A percentile compares a stretch with the other conserved stretches of the same genome.
phyloP scores from a whole-genome alignment of 768 basidiomycete genomes.

The Obba rivulosa region DNA sequence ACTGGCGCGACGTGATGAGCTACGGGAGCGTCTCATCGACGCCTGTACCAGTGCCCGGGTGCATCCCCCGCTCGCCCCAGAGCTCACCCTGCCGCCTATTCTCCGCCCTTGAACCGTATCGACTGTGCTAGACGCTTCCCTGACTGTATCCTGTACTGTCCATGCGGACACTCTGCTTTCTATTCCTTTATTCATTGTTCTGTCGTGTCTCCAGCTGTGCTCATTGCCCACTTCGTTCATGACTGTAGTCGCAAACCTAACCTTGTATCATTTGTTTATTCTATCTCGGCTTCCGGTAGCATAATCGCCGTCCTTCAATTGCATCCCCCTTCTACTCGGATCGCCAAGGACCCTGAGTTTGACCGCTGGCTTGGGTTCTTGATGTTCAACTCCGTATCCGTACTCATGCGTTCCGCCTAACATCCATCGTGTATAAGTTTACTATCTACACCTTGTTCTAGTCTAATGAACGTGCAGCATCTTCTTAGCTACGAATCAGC shows the following conservation, averaged over 20 bases:
- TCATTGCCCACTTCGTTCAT: background rate
- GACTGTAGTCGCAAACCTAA: no score
- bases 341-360: background rate
- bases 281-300: background rate
- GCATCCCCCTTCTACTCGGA: constrained; percentile 1
- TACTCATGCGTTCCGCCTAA: no score
- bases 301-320: background rate
- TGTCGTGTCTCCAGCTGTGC: background rate
- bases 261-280: constrained; percentile 8
- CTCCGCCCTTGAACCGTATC: constrained; percentile 7
- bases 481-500: no score
- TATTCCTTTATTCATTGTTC: no score
- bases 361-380: no score
- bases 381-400: background rate
- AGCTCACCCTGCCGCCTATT: constrained; percentile 16
- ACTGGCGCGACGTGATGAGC: constrained; percentile 15
- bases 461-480: no score
- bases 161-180: background rate
- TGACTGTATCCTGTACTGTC: background rate
- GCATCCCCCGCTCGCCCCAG: constrained; percentile 15
- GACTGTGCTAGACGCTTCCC: background rate
- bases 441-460: no score
- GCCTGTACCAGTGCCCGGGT: constrained; percentile 20
- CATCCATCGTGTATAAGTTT: no score
- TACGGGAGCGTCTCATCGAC: constrained; percentile 19